phyloP scores from a whole-genome alignment of 2,329 filamentous ascomycete species.

The Fusarium vanettenii region DNA sequence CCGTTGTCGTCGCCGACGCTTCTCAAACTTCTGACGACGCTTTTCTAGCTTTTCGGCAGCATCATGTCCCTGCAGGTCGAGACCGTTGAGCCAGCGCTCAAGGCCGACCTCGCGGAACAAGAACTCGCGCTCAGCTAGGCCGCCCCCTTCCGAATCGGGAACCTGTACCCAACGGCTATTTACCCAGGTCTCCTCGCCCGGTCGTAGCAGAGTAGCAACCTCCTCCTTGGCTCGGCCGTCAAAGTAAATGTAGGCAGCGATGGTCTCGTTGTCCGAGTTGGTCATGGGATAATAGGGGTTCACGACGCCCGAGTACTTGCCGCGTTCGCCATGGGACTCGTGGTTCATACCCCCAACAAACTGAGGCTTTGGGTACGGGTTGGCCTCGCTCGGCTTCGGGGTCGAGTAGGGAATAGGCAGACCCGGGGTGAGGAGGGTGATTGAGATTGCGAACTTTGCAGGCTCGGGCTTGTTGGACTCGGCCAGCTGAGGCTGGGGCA shows the following conservation, averaged over 20 bases:
- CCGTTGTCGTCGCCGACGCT: conserved; percentile 73
- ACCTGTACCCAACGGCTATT: conserved; percentile 98
- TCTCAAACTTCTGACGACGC: conserved; percentile 83
- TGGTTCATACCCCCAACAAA: conserved; percentile 77
- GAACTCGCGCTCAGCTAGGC: conserved; percentile 95
- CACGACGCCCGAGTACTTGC: conserved; percentile 67
- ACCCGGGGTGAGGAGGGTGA: conserved; percentile 90
- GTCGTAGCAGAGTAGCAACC: conserved; percentile 90
- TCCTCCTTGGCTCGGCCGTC: conserved; percentile 96
- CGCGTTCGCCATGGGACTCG: conserved; percentile 60
- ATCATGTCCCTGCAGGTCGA: conserved; percentile 94
- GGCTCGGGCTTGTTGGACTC: conserved; percentile 84
- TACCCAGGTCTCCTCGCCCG: conserved; percentile 98
- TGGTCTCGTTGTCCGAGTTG: conserved; percentile 93
- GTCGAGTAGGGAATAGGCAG: conserved; percentile 93
- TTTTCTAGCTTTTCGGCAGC: conserved; percentile 91
- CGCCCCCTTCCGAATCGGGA: conserved; percentile 89
- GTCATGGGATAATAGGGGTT: conserved; percentile 93
- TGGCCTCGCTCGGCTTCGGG: conserved; percentile 80
- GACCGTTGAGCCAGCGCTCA: conserved; percentile 94
- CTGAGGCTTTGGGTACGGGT: conserved; percentile 85
- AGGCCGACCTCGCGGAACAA: conserved; percentile 96
- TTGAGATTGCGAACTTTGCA: conserved; percentile 97
- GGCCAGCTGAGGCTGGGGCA: conserved; percentile 83
- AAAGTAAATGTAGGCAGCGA: conserved; percentile 99